Evolutionary conservation across 306 rosid genomes (phyloP), one percentile per base, ranked within the genome.

Genomic region (Lotus japonicus): DNA sequence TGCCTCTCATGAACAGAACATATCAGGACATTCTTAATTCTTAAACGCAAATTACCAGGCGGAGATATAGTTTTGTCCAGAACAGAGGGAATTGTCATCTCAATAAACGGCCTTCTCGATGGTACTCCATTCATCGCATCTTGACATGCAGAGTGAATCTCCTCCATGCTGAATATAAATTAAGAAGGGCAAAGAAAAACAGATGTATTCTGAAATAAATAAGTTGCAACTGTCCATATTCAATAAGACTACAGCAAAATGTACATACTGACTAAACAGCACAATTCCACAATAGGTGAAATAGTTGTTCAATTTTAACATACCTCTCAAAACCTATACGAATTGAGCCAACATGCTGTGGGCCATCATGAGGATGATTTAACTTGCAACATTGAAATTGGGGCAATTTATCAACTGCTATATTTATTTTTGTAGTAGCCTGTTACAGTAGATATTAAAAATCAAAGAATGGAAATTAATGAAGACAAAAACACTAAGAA

Each of bases 301-400:
- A 31, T 31, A 5, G 5, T 5, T 7, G 5, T 31, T 31, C 36
- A 31, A 31, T 6, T 31, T 31, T 31, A 31, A 26, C 72, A 39
- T 69, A 91, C 97, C 95, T 90, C 79, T 94, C 97, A 17, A 95
- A 82, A 78, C 95, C 99, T 44, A 94, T 94, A 80, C 90, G 99
- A 74, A 88, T 90, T 51, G 97, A 88, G 53, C 95, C 97, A 55
- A 67, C 63, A 78, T 90, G 99, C 85, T 90, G 96, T 23, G 96
- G 95, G 65, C 92, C 95, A 64, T 84, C 79, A 28, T 81, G 73
- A 58, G 88, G 86, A 74, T 80, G 79, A 52, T 81, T 43, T 58
- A 69, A 50, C 62, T 88, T 85, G 79, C 95, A 94, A 75, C 95
- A 77, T 26, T 48, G 51, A 73, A 94, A 94, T 62, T 88, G 83